Base-by-base conservation (phyloP, 1,284 basidiomycete species). In the Salmacisia buchloeana region DNA sequence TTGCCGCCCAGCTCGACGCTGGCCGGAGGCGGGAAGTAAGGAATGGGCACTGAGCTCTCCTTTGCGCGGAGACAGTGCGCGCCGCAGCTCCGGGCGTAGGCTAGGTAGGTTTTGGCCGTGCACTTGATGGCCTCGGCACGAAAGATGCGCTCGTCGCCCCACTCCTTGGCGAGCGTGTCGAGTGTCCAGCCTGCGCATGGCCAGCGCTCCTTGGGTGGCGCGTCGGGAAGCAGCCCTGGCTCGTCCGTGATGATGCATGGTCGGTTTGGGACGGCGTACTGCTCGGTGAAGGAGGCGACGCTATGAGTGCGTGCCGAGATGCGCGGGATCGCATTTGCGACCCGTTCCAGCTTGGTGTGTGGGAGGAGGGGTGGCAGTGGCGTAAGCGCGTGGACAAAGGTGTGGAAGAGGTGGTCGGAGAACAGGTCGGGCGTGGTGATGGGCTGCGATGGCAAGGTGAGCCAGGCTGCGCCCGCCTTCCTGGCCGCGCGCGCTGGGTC, bases 91-190 rank as follows among this genome's bases (percentile, higher is more conserved):
- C 65, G 59, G 33, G 74, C 69, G 57, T 77, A 77, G 59, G 66
- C 64, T n/a, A 71, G 61, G 60, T 77, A 77, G 5, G 68, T 63
- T 1, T 62, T 59, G 31, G 71, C 58, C 3, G 58, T 60, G 7
- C 68, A 63, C 25, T 67, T 69, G 18, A 75, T 62, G 1, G 76
- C 76, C 63, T 77, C 76, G 60, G 74, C 73, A 58, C 74, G 73
- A 61, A 77, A 73, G 41, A 65, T 66, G 31, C 71, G 67, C 15
- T 63, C 56, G n/a, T n/a, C n/a, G 7, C 65, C 59, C 69, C 73
- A 77, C 31, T 60, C 62, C 29, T 68, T 38, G 2, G 61, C 61
- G 23, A 75, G 64, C 49, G 64, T 64, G 56, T 73, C 69, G 27
- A 74, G 61, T 13, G 66, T 68, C 73, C 74, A 77, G 31, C 61